Evolutionary conservation across 129 eudicot species (phyloP).

Genomic region (Silybum marianum): DNA sequence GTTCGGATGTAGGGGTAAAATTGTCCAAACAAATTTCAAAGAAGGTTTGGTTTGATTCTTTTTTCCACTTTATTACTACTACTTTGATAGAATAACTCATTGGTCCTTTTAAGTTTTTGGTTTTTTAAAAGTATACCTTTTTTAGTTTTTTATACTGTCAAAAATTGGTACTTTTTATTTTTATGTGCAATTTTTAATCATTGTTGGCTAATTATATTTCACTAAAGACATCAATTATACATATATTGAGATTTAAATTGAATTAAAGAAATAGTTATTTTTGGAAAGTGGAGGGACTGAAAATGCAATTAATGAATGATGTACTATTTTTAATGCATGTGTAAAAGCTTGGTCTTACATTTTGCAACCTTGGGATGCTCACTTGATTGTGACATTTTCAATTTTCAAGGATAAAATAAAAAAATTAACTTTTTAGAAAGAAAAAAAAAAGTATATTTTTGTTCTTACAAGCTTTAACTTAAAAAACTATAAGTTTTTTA

Average conservation of each 20-base stretch:
- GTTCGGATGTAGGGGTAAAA: slow-evolving; percentile 48
- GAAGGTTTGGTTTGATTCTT: slow-evolving; percentile 27
- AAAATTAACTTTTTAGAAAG: not conserved
- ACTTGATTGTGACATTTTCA: slow-evolving; percentile 11
- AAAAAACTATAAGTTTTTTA: not conserved
- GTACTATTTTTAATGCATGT: slow-evolving; percentile 2
- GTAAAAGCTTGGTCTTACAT: slow-evolving; percentile 9
- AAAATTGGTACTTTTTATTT: slow-evolving; percentile 22
- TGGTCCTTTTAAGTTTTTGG: slow-evolving; percentile 18
- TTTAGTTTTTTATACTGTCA: slow-evolving; percentile 37
- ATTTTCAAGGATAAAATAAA: not conserved
- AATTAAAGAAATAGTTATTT: not conserved
- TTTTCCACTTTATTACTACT: not conserved
- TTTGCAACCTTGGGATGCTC: slow-evolving; percentile 17
- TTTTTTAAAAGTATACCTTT: not conserved
- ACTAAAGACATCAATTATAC: not conserved
- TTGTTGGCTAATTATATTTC: too few relatives aligned
- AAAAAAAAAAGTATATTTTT: not conserved
- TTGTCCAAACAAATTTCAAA: not conserved
- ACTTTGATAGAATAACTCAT: slow-evolving; percentile 1
- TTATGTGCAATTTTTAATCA: not conserved
- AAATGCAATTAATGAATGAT: not conserved
- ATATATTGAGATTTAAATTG: not conserved
- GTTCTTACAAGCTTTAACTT: not conserved
- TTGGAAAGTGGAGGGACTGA: not conserved